Evolutionary conservation across 768 basidiomycete genomes (phyloP).

Genomic region (Sarcodon aspratus): DNA sequence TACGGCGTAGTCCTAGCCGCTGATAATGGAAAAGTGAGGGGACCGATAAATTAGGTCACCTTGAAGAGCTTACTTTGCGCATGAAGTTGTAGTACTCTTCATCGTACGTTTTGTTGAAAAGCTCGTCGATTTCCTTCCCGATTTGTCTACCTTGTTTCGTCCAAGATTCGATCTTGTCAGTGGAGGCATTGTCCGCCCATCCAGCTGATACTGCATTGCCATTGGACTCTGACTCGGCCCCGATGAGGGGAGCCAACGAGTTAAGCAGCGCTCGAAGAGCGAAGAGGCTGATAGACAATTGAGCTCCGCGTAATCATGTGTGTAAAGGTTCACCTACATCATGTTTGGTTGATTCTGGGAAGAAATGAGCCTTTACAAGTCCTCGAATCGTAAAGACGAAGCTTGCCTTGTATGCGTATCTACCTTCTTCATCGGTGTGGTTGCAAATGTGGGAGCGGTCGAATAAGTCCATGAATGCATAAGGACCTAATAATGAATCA

Average conservation of each 20-base stretch:
- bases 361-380: neutral
- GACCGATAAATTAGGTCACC: neutral
- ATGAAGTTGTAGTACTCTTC: conserved; percentile 58
- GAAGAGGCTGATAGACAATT: conserved; percentile 38
- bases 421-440: conserved; percentile 67
- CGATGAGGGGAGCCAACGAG: conserved; percentile 76
- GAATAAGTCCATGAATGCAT: conserved; percentile 92
- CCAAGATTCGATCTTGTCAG: conserved; percentile 54
- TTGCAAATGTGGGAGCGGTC: conserved; percentile 84
- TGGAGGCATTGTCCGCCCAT: conserved; percentile 48
- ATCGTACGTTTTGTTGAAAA: conserved; percentile 47
- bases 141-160: conserved; percentile 40
- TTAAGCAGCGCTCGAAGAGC: conserved; percentile 71
- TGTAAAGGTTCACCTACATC: conserved; percentile 38
- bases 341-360: conserved; percentile 61
- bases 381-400: neutral
- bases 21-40: conserved; percentile 12
- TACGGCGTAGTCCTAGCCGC: conserved; percentile 69
- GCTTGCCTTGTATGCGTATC: conserved; percentile 59
- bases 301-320: neutral
- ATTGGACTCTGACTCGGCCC: conserved; percentile 57
- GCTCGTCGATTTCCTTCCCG: conserved; percentile 48
- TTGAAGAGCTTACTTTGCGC: conserved; percentile 40
- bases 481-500: conserved; percentile 46
- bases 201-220: conserved; percentile 37